Conservation (phyloP, 164 flowering plant genomes). For the Amborella trichopoda region DNA sequence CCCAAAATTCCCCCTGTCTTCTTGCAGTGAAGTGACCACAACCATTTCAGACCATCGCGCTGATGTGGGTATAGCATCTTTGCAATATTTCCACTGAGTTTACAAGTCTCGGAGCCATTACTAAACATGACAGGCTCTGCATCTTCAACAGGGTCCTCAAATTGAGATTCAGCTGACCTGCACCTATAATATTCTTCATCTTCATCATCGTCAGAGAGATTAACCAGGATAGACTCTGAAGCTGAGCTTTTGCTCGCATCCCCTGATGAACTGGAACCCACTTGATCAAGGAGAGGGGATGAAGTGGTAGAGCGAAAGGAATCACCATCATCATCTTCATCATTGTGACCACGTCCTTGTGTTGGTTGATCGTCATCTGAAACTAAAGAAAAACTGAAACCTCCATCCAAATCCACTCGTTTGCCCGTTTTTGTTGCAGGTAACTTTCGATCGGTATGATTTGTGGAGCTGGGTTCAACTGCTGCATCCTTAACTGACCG, state of each 20-base stretch:
- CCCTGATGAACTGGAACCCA: too few species aligned
- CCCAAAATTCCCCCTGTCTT: slow-evolving; percentile 91
- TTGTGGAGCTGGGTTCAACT: too few species aligned
- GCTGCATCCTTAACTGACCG: too few species aligned
- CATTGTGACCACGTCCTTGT: slow-evolving; percentile 9
- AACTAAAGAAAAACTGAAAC: slow-evolving; percentile 2
- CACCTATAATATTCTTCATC: too few species aligned
- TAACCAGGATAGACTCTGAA: slow-evolving; percentile 7
- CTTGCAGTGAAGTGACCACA: slow-evolving; percentile 86
- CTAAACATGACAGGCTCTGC: slow-evolving; percentile 24
- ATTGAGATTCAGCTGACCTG: too few species aligned
- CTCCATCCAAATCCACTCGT: too few species aligned
- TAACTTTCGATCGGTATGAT: slow-evolving; percentile 5
- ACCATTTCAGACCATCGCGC: slow-evolving; percentile 83
- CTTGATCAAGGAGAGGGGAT: too few species aligned
- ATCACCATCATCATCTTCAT: slow-evolving; percentile 7
- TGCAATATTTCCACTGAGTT: slow-evolving; percentile 48
- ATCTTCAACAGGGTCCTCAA: slow-evolving; percentile 3
- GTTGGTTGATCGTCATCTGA: slow-evolving; percentile 17
- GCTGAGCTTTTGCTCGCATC: slow-evolving; percentile 13
- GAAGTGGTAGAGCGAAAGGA: too few species aligned
- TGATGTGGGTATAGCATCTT: slow-evolving; percentile 88
- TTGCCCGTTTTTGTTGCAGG: too few species aligned
- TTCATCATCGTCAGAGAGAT: not conserved
- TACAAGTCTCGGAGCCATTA: slow-evolving; percentile 30